Conservation (phyloP, 2,329 filamentous ascomycete genomes). For the Phaeosphaeria sp. region DNA sequence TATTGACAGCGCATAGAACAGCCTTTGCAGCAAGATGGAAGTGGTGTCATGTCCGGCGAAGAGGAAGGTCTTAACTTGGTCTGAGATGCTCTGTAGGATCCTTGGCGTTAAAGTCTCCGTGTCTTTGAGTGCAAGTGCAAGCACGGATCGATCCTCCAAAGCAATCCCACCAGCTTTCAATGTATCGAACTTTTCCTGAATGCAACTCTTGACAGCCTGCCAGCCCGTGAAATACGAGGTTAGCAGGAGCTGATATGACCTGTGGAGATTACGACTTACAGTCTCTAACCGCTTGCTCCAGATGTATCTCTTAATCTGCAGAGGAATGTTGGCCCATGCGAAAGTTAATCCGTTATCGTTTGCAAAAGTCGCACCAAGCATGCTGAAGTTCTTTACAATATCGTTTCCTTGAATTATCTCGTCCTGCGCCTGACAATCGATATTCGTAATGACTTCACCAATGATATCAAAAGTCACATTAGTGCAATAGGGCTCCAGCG, state of each 20-base stretch:
- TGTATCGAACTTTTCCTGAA: conserved; percentile 31
- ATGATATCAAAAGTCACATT: conserved; percentile 46
- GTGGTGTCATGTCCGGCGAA: conserved; percentile 58
- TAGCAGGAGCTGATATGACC: background rate
- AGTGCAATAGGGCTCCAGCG: conserved; percentile 39
- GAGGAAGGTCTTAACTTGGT: conserved; percentile 52
- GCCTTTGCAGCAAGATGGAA: conserved; percentile 38
- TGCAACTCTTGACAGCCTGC: conserved; percentile 32
- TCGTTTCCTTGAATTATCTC: conserved; percentile 22
- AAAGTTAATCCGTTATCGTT: conserved; percentile 28
- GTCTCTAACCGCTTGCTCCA: conserved; percentile 30
- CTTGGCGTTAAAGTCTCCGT: conserved; percentile 43
- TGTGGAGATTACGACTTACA: background rate
- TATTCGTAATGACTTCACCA: conserved; percentile 37
- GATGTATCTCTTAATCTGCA: conserved; percentile 23
- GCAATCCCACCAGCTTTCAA: conserved; percentile 25
- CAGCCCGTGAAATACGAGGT: background rate
- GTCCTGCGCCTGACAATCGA: conserved; percentile 39
- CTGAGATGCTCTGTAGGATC: conserved; percentile 46
- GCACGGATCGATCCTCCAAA: conserved; percentile 38
- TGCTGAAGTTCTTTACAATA: conserved; percentile 33
- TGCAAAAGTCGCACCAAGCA: conserved; percentile 25
- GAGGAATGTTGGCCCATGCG: conserved; percentile 28
- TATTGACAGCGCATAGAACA: conserved; percentile 41
- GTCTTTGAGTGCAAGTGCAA: conserved; percentile 42